These are phyloP conservation scores for Protea cynaroides DNA, from an alignment of 164 flowering plant species.

Conservation along the genomic window DNA sequence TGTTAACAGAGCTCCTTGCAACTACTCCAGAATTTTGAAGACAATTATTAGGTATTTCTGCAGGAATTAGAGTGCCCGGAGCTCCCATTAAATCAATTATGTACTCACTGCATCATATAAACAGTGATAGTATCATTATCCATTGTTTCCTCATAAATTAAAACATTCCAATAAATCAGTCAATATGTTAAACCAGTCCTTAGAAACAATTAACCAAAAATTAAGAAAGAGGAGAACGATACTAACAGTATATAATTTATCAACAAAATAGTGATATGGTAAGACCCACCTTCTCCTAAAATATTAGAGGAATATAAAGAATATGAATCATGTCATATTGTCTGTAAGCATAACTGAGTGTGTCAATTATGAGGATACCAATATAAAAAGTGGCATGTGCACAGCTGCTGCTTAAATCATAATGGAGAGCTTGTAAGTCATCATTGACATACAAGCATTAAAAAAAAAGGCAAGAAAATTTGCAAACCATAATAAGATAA, in stretches of 20 bases:
- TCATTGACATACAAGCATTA: not conserved
- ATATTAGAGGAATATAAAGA: too few species aligned
- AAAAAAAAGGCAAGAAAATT: not conserved
- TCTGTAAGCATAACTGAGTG: too few species aligned
- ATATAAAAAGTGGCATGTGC: too few species aligned
- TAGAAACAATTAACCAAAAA: too few species aligned
- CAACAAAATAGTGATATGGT: too few species aligned
- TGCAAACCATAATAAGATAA: not conserved
- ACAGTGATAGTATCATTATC: slow-evolving; percentile 11
- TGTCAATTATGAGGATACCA: too few species aligned
- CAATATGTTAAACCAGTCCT: too few species aligned
- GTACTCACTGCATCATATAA: slow-evolving; percentile 70
- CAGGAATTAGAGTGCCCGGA: slow-evolving; percentile 91
- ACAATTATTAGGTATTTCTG: slow-evolving; percentile 69
- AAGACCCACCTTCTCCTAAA: too few species aligned
- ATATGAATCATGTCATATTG: too few species aligned
- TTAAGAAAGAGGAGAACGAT: too few species aligned
- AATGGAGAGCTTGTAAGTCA: not conserved
- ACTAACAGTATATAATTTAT: too few species aligned
- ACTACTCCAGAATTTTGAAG: slow-evolving; percentile 41
- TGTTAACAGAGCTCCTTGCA: slow-evolving; percentile 26
- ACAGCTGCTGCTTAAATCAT: too few species aligned
- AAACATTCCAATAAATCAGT: not conserved
- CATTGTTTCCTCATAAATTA: not conserved
- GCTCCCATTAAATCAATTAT: slow-evolving; percentile 97